Base-by-base conservation (phyloP, 2,329 filamentous ascomycete species). In the Aspergillus phoenicis region DNA sequence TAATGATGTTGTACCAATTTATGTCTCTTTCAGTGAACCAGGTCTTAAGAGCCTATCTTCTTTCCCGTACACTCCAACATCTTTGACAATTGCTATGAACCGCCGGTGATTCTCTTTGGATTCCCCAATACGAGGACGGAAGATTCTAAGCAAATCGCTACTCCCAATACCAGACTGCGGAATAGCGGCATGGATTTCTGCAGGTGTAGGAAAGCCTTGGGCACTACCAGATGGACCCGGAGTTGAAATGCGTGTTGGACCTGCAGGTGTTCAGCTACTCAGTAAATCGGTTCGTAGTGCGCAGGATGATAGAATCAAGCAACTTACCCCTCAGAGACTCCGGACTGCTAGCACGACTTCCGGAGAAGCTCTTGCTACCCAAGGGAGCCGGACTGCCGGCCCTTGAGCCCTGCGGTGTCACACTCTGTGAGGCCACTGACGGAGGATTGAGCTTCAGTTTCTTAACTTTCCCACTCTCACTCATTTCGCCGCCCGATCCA, bases 381-480 rank as follows among this genome's bases (percentile, higher is more conserved):
- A 71, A 17, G 63, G 76, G 64, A 59, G 71, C 71, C 71, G 79
- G 82, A 61, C 82, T 84, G 13, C 74, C 79, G 51, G 78, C 78
- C 57, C 82, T 78, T 28, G 81, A 84, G 43, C 78, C 81, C 61
- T 75, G 76, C 2, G 82, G 82, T 8, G 81, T 82, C 20, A 73
- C 78, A 47, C 66, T 67, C 36, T 75, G 76, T 43, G 77, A 75
- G 24, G 64, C 66, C 8, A 68, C 65, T 28, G 71, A 75, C 36
- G 80, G 76, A 55, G 80, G 78, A 45, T 77, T 80, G 51, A 83
- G 71, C 64, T 79, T 82, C 57, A 84, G 68, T 69, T 82, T 85
- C 67, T 81, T 80, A 24, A 77, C 71, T 58, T 77, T 76, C 39
- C 77, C 75, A 55, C 76, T 73, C 60, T 81, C 79, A 51, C 75